These are phyloP conservation scores for Heritiera littoralis DNA, from an alignment of 345 rosid genomes.

Conservation along the genomic window DNA sequence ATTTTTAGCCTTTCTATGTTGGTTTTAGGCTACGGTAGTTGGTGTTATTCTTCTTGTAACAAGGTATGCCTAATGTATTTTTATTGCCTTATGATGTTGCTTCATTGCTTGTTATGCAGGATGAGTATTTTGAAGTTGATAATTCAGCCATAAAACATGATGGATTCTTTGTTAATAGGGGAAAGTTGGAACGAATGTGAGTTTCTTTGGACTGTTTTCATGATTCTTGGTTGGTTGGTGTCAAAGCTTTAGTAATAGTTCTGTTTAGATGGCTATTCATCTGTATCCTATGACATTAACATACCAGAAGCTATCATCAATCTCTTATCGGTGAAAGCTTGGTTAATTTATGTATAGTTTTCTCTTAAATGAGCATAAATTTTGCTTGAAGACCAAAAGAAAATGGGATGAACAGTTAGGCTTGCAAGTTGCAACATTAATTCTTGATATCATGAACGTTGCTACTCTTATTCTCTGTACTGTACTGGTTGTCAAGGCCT, in stretches of 20 bases:
- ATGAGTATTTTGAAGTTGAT: conserved; percentile 97
- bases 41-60: neutral
- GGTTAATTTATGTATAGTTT: neutral
- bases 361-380: neutral
- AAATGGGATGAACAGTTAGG: conserved; percentile 1
- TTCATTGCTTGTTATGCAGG: conserved; percentile 49
- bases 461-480: neutral
- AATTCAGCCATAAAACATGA: conserved; percentile 81
- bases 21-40: conserved; percentile 1
- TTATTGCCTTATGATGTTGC: conserved; percentile 11
- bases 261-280: conserved; percentile 10
- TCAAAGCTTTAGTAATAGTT: neutral
- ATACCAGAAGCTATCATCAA: neutral
- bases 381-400: neutral
- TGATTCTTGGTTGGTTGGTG: neutral
- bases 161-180: conserved; percentile 92
- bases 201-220: conserved; percentile 30
- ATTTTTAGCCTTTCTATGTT: conserved; percentile 7
- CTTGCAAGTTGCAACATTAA: neutral
- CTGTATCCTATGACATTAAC: neutral
- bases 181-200: conserved; percentile 84
- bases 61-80: neutral
- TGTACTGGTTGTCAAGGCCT: neutral
- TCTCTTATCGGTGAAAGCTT: conserved; percentile 7
- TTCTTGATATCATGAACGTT: conserved; percentile 1